These are phyloP conservation scores for Globomyces sp. DNA, from an alignment of 371 early-diverging fungal genomes.

Conservation along the genomic window DNA sequence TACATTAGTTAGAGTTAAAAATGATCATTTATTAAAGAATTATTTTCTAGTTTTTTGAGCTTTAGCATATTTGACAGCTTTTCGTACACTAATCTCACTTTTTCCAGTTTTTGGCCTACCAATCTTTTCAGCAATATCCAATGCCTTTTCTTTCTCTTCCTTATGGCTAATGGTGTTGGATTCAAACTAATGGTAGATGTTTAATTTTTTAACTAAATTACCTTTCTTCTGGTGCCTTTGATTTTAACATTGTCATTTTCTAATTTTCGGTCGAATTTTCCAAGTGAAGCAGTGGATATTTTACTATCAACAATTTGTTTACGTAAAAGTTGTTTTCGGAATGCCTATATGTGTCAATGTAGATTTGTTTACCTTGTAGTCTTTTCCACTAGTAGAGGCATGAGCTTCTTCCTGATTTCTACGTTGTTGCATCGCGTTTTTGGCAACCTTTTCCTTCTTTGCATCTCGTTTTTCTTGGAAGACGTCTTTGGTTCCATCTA, in stretches of 20 bases:
- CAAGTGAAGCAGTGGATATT: constrained; percentile 78
- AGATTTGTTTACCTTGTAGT: constrained; percentile 32
- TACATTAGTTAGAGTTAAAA: too few relatives aligned
- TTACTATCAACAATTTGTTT: constrained; percentile 31
- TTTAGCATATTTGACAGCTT: constrained; percentile 9
- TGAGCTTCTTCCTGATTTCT: constrained; percentile 81
- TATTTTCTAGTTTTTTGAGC: too few relatives aligned
- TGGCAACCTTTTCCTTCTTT: constrained; percentile 83
- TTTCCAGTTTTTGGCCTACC: constrained; percentile 20
- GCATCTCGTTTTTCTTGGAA: constrained; percentile 71
- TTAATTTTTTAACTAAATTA: constrained; percentile 11
- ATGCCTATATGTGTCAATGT: constrained; percentile 16
- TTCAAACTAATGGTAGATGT: constrained; percentile 29
- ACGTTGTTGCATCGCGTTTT: constrained; percentile 79
- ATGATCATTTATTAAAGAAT: too few relatives aligned
- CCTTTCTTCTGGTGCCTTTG: constrained; percentile 75
- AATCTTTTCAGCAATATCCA: constrained; percentile 36
- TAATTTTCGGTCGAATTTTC: constrained; percentile 81
- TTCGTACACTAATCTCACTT: constrained; percentile 7
- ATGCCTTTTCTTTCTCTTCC: constrained; percentile 32
- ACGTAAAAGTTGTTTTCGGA: constrained; percentile 70
- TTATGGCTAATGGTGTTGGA: constrained; percentile 22
- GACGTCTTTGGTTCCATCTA: constrained; percentile 84
- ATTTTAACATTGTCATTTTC: constrained; percentile 72
- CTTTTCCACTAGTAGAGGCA: constrained; percentile 46